Conservation (phyloP, 768 basidiomycete species). For the Russula sp. region DNA sequence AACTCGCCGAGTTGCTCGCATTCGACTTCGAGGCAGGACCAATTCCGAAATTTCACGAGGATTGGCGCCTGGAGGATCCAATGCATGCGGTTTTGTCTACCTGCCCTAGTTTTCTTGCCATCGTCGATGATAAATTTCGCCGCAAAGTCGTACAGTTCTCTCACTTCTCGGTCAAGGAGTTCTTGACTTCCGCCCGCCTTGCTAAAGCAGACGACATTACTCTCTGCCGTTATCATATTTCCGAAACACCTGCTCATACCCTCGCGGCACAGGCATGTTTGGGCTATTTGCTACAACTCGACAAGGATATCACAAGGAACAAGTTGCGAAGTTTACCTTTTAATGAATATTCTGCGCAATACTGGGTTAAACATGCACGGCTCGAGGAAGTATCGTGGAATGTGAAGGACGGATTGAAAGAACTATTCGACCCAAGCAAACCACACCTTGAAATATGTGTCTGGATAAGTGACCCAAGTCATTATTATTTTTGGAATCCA, state of each 20-base stretch:
- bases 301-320: not conserved
- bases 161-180: not conserved
- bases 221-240: not conserved
- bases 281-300: not conserved
- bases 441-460: not conserved
- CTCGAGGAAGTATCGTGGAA: not conserved
- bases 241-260: not conserved
- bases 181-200: not conserved
- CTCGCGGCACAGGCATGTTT: not conserved
- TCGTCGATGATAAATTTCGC: not conserved
- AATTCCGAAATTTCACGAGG: not conserved
- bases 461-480: not conserved
- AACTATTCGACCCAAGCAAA: not conserved
- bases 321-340: not conserved
- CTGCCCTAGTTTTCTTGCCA: not conserved
- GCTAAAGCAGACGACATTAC: not conserved
- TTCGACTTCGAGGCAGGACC: not conserved
- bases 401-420: not conserved
- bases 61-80: not conserved
- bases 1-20: not conserved
- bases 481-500: no score
- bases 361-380: not conserved
- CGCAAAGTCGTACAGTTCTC: not conserved
- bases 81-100: not conserved
- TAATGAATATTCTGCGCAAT: not conserved